Evolutionary conservation across 2,329 filamentous ascomycete species (phyloP), one percentile per base, ranked within the genome.

Genomic region (Escovopsis sp.): DNA sequence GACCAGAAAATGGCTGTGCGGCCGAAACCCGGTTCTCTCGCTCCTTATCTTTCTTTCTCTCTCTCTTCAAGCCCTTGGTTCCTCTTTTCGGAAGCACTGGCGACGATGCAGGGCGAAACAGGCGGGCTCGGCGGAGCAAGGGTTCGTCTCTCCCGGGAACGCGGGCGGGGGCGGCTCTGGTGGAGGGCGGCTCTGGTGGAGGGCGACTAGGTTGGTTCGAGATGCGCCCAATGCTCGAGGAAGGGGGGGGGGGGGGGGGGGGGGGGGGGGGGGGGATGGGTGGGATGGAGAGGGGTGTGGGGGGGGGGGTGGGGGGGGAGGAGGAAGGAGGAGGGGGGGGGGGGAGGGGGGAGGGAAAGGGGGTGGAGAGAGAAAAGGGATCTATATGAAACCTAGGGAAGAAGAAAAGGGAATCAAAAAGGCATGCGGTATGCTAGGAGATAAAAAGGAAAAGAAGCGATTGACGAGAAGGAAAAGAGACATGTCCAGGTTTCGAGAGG

Each of bases 401-500:
- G 39, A 28, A 30, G 39, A 41, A 40, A 36, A 37, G 28, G 35
- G 28, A 32, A 32, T 32, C 4, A 11, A 32, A 40, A 40, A 43
- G 33, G 37, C 33, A 34, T 30, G 41, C n/a, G 28, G 32, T 19
- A 36, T 40, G 38, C 42, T 32, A 32, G 28, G 28, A 19, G 28
- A 36, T 12, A 26, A 23, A n/a, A 23, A 33, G 34, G 18, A 12
- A n/a, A 8, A 36, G 23, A 34, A 41, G 41, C 34, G 43, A 41
- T 44, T 44, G 43, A 44, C 43, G 43, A 41, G 38, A 44, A 38
- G 18, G 11, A 28, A 34, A 36, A 33, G n/a, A 33, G 33, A 36
- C 15, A 40, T 12, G 33, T 26, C 12, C 18, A 43, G 33, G 42
- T 18, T 36, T 11, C n/a, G 33, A 15, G 36, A 28, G 30, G 23